Evolutionary conservation across 2,329 filamentous ascomycete genomes (phyloP).

Genomic region (Alternaria dauci): DNA sequence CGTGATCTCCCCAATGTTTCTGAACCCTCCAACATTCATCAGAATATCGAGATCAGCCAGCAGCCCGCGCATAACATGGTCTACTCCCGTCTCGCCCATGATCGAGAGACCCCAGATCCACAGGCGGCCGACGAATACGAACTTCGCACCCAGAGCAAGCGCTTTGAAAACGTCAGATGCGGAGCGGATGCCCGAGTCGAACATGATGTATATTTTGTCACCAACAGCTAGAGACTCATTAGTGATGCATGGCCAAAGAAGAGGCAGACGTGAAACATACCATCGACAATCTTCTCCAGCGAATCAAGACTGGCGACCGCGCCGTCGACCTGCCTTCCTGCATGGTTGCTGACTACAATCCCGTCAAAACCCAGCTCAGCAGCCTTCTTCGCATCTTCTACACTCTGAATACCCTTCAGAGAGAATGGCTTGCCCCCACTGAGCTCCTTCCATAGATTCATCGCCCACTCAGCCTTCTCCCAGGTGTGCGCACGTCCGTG

Average conservation of each 20-base stretch:
- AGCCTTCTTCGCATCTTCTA: slow-evolving; percentile 68
- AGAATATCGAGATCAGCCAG: slow-evolving; percentile 70
- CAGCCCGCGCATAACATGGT: slow-evolving; percentile 69
- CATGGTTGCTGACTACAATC: slow-evolving; percentile 76
- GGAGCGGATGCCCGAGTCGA: slow-evolving; percentile 66
- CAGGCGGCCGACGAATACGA: slow-evolving; percentile 68
- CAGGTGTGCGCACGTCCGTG: slow-evolving; percentile 70
- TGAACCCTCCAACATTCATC: slow-evolving; percentile 67
- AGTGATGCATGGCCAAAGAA: background rate
- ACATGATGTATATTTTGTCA: slow-evolving; percentile 64
- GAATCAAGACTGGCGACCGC: slow-evolving; percentile 67
- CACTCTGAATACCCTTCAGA: slow-evolving; percentile 75
- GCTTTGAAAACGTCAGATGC: slow-evolving; percentile 69
- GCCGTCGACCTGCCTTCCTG: slow-evolving; percentile 71
- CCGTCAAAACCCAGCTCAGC: slow-evolving; percentile 69
- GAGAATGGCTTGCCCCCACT: slow-evolving; percentile 65
- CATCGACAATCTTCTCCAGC: slow-evolving; percentile 65
- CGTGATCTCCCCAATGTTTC: slow-evolving; percentile 62
- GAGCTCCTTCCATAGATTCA: slow-evolving; percentile 64
- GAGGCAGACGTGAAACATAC: slow-evolving; percentile 36
- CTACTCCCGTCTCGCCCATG: slow-evolving; percentile 67
- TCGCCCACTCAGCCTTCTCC: slow-evolving; percentile 72
- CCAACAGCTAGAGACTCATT: slow-evolving; percentile 53
- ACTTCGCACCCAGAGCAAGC: slow-evolving; percentile 67
- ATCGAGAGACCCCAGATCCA: slow-evolving; percentile 69